Base-by-base conservation (phyloP, 2,329 filamentous ascomycete species). In the Furcasterigmium sp. region DNA sequence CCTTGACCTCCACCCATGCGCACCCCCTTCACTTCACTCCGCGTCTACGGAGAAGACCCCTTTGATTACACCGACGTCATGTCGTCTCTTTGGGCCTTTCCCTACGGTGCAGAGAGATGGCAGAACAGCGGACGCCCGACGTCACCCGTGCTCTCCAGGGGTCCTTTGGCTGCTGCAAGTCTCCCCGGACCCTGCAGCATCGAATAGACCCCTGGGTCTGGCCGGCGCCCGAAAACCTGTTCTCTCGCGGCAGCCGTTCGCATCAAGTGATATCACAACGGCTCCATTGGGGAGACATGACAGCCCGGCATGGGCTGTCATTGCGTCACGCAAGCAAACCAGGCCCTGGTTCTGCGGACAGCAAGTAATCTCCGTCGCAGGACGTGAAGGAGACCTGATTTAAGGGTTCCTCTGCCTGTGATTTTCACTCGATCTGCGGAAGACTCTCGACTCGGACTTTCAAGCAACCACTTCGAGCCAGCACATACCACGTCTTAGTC, bases 251-350 rank as follows among this genome's bases (percentile, higher is more conserved):
- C 9, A 20, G 17, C n/a, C 7, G 26, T 30, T 8, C 10, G 40
- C 36, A 30, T 37, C 34, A 19, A 37, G 46, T 50, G 46, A 48
- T 45, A 50, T 48, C 47, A 50, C 43, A 46, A 37, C 32, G 38
- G 40, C 42, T 15, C 20, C 18, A 28, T 21, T 26, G 28, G 15
- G 38, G 9, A n/a, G 19, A 20, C 26, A 19, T 17, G 15, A 29
- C 15, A 39, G 19, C 2, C 25, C 29, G 14, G 21, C 28, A 20
- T 11, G 25, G 25, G 23, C 30, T 36, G n/a, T n/a, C 26, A 42
- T 42, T 42, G 40, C 40, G 40, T 42, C 40, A 42, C 40, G 40
- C 20, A 9, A 4, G 15, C 15, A 19, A 40, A 32, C 38, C 38
- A 9, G 38, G 28, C 19, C 29, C 18, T 40, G 18, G 15, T 15